Percentiles rank a stretch among this genome's conserved stretches.
Evolutionary conservation across 345 rosid genomes (phyloP).

Genomic region (Corchorus capsularis): DNA sequence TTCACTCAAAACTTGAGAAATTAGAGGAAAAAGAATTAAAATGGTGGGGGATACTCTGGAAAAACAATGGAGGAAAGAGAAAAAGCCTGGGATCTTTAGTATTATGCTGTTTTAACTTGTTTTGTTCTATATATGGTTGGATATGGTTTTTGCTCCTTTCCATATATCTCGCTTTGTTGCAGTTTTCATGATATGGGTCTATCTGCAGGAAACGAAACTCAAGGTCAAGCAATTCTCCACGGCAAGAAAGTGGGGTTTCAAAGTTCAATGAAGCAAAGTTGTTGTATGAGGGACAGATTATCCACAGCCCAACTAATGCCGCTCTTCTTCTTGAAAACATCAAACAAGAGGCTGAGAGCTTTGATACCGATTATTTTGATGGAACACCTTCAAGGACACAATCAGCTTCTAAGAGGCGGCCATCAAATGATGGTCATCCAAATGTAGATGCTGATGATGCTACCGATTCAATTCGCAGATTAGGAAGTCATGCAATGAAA

Average conservation of each 20-base stretch:
- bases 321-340: conserved; percentile 92
- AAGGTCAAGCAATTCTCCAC: conserved; percentile 55
- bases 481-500: conserved; percentile 68
- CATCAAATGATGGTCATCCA: conserved; percentile 41
- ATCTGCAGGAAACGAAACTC: conserved; percentile 73
- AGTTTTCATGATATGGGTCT: neutral
- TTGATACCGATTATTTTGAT: conserved; percentile 51
- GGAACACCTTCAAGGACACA: conserved; percentile 41
- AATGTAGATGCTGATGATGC: conserved; percentile 42
- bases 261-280: conserved; percentile 66
- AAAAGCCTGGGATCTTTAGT: too few relatives aligned
- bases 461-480: conserved; percentile 42
- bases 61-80: too few relatives aligned
- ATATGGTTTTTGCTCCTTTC: neutral
- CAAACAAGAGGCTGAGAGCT: conserved; percentile 76
- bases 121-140: neutral
- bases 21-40: too few relatives aligned
- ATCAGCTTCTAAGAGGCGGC: conserved; percentile 57
- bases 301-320: conserved; percentile 90
- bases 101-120: too few relatives aligned
- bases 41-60: too few relatives aligned
- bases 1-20: too few relatives aligned
- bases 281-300: conserved; percentile 70
- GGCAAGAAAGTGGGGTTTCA: conserved; percentile 43
- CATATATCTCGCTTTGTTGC: neutral